Percentiles rank a stretch among this genome's conserved stretches.
These are phyloP conservation scores for Rhizopogon vesiculosus DNA, from an alignment of 768 basidiomycete genomes.

Conservation along the genomic window DNA sequence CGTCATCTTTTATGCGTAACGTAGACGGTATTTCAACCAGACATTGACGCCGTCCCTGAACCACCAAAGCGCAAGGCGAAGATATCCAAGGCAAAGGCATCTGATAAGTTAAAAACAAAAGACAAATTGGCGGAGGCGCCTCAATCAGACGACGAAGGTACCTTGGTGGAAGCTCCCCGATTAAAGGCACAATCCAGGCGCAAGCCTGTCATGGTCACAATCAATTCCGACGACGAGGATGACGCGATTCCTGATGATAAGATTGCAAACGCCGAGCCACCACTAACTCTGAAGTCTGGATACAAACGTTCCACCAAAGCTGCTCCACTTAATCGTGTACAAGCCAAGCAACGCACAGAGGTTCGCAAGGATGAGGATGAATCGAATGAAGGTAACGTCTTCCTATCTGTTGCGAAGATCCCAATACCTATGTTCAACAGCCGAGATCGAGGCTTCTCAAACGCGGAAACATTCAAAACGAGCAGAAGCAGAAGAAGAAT, in stretches of 20 bases:
- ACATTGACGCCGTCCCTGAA: not conserved
- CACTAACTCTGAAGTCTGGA: not conserved
- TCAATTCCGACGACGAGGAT: not conserved
- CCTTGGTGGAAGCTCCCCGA: constrained; percentile 18
- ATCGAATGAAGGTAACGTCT: not conserved
- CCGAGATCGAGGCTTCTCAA: not conserved
- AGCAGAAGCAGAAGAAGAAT: not conserved
- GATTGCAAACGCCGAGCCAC: not conserved
- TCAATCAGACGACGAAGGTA: constrained; percentile 23
- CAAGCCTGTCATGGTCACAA: not conserved
- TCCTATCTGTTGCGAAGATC: not conserved
- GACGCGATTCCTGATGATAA: not conserved
- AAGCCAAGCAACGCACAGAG: not conserved
- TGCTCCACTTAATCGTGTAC: not conserved
- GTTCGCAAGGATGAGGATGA: not conserved
- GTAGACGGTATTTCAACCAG: not conserved
- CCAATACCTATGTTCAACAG: not conserved
- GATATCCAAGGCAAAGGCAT: not conserved
- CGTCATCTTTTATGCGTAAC: not conserved
- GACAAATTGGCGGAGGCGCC: not conserved
- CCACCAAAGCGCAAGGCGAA: not conserved
- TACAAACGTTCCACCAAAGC: not conserved
- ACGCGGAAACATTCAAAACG: not conserved
- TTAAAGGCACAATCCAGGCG: constrained; percentile 2
- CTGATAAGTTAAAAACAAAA: constrained; percentile 4